Evolutionary conservation across 306 rosid genomes (phyloP).

Genomic region (Castanospermum australe): DNA sequence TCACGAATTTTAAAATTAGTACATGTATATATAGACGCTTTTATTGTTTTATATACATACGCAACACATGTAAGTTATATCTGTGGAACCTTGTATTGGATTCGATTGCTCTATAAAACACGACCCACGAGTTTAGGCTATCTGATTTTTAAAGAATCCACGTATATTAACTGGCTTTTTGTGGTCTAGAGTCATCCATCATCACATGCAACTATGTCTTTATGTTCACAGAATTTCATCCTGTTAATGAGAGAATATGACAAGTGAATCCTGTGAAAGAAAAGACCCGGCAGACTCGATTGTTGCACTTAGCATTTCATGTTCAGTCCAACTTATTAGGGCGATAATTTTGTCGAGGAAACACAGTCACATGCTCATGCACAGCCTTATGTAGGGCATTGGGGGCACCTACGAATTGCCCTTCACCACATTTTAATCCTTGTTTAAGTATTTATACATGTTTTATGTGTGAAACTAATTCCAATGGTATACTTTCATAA

Average conservation of each 20-base stretch:
- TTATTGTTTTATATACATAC: too few relatives aligned
- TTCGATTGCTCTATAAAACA: too few relatives aligned
- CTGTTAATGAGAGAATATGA: background rate
- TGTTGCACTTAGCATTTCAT: background rate
- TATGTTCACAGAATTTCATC: background rate
- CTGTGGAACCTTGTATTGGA: too few relatives aligned
- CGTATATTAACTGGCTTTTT: background rate
- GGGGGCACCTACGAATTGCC: constrained; percentile 21
- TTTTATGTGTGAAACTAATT: too few relatives aligned
- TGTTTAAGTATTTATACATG: too few relatives aligned
- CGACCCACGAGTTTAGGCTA: background rate
- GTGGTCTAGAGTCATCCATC: background rate
- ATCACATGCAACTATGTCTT: background rate
- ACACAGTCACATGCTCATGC: constrained; percentile 19
- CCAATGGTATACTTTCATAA: too few relatives aligned
- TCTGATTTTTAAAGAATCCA: background rate
- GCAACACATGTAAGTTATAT: too few relatives aligned
- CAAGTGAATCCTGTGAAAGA: background rate
- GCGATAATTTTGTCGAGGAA: background rate
- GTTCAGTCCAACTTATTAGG: background rate
- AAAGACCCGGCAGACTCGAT: constrained; percentile 5
- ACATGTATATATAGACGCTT: too few relatives aligned
- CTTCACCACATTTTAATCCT: constrained; percentile 14
- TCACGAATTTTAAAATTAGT: too few relatives aligned
- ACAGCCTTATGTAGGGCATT: background rate